A percentile compares a stretch with the other conserved stretches of the same genome.
phyloP scores from a whole-genome alignment of 2,329 filamentous ascomycete genomes.

The Dothideomycetidae sp. region DNA sequence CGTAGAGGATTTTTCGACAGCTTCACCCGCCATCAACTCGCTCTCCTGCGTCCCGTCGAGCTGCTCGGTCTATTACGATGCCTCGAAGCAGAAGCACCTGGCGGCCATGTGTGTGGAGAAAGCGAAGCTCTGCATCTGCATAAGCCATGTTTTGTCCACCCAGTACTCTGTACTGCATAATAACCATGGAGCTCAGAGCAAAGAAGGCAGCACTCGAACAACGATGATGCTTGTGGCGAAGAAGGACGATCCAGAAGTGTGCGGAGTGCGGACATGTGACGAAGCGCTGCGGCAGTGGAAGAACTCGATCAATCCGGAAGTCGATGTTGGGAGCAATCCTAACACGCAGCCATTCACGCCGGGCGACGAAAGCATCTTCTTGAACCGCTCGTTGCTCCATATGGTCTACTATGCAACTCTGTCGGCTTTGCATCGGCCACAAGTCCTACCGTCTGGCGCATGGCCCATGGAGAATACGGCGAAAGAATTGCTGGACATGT shows the following conservation, averaged over 20 bases:
- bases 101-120: conserved; percentile 86
- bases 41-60: conserved; percentile 54
- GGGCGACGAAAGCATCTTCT: conserved; percentile 43
- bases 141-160: conserved; percentile 76
- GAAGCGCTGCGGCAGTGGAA: conserved; percentile 66
- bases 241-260: conserved; percentile 67
- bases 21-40: conserved; percentile 46
- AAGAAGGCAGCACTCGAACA: conserved; percentile 53
- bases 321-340: conserved; percentile 37
- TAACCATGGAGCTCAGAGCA: conserved; percentile 56
- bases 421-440: conserved; percentile 79
- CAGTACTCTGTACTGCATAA: conserved; percentile 87
- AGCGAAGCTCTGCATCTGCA: conserved; percentile 74
- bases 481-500: conserved; percentile 65
- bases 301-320: conserved; percentile 53
- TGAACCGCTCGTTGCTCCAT: conserved; percentile 76
- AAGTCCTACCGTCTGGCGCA: conserved; percentile 62
- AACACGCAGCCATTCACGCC: conserved; percentile 16
- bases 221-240: conserved; percentile 87
- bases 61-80: conserved; percentile 57
- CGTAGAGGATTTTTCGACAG: conserved; percentile 71
- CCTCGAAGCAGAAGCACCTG: conserved; percentile 59
- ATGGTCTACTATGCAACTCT: conserved; percentile 90
- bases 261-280: conserved; percentile 67
- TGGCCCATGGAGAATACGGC: conserved; percentile 30